These are phyloP conservation scores for Capsicum baccatum DNA, from an alignment of 257 asterid species.

Conservation along the genomic window DNA sequence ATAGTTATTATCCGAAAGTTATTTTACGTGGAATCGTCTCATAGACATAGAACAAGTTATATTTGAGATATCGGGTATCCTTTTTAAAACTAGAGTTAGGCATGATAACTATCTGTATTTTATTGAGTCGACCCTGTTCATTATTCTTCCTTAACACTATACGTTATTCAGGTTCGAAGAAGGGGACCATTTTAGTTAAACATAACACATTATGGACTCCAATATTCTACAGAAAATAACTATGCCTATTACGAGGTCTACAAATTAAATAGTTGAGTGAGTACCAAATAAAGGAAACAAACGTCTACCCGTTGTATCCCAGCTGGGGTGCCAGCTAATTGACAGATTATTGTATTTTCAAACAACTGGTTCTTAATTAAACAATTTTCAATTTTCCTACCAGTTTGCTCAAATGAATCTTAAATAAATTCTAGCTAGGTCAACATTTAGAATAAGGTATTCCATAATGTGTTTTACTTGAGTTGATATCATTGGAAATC, in stretches of 20 bases:
- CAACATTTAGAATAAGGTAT: background rate
- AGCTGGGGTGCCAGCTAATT: conserved; percentile 23
- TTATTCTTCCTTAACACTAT: too few species aligned
- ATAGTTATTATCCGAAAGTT: too few species aligned
- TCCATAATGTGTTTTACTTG: too few species aligned
- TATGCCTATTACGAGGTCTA: background rate
- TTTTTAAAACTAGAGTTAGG: too few species aligned
- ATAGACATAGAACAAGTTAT: too few species aligned
- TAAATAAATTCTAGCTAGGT: too few species aligned
- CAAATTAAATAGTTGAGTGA: background rate
- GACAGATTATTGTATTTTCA: background rate
- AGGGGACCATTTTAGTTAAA: background rate
- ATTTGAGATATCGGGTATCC: too few species aligned
- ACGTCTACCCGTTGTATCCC: background rate
- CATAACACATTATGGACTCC: background rate
- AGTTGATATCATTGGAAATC: too few species aligned
- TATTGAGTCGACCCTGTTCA: too few species aligned
- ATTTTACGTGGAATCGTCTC: too few species aligned
- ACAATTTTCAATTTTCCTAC: background rate
- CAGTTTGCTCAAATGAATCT: background rate
- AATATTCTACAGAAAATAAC: background rate
- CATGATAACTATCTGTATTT: too few species aligned
- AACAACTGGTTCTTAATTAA: background rate
- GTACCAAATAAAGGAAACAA: background rate
- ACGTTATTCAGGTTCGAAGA: too few species aligned